Percentiles rank a stretch among this genome's conserved stretches.
These are phyloP conservation scores for Sphaerulina populicola DNA, from an alignment of 2,329 filamentous ascomycete genomes.

Conservation along the genomic window DNA sequence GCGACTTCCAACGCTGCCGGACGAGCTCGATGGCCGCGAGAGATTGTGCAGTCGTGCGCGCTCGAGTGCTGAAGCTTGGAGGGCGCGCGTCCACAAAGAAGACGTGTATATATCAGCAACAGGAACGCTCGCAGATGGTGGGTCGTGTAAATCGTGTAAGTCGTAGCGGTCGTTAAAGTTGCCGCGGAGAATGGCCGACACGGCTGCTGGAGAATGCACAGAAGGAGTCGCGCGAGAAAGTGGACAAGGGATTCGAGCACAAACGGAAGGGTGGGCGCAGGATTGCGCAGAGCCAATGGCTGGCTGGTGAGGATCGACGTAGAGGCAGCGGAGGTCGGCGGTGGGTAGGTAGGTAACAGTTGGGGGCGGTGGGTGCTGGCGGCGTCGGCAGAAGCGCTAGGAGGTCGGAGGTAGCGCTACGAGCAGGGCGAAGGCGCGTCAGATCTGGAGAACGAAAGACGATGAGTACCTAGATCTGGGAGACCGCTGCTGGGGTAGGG, in stretches of 20 bases:
- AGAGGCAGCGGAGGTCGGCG: background rate
- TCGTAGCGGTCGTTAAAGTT: constrained; percentile 49
- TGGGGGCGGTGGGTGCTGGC: constrained; percentile 4
- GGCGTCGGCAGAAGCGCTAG: constrained; percentile 3
- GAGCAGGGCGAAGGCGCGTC: background rate
- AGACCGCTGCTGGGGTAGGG: constrained; percentile 1
- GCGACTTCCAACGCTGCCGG: constrained; percentile 40
- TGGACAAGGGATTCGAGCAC: background rate
- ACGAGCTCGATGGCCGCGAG: constrained; percentile 46
- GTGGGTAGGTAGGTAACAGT: background rate
- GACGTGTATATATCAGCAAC: constrained; percentile 38
- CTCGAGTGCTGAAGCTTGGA: constrained; percentile 34
- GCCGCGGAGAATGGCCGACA: constrained; percentile 38
- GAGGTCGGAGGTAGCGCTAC: background rate
- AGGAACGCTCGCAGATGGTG: background rate
- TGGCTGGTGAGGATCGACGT: constrained; percentile 2
- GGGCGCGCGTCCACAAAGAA: constrained; percentile 43
- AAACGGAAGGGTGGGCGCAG: background rate
- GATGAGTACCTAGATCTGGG: background rate
- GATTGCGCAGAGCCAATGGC: constrained; percentile 8
- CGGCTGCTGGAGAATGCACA: constrained; percentile 24
- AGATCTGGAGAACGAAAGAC: constrained; percentile 1
- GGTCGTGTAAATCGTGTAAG: constrained; percentile 38
- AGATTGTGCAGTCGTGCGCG: constrained; percentile 26
- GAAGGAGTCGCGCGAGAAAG: constrained; percentile 3